A percentile compares a stretch with the other conserved stretches of the same genome.
Evolutionary conservation across 73 alveolate species (phyloP).

Genomic region (Breviolum minutum): DNA sequence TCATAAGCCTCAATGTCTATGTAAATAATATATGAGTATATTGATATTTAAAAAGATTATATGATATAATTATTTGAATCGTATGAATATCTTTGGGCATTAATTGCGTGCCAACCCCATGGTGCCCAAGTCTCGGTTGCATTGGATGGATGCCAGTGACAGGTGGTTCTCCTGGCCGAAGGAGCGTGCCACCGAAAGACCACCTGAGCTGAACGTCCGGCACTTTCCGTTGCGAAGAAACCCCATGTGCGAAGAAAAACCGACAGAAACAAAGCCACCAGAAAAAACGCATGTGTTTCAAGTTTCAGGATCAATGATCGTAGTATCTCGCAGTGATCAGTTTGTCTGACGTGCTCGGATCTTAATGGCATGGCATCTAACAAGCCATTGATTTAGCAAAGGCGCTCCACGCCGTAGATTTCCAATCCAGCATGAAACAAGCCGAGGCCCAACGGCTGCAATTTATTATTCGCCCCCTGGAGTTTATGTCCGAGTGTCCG

Average conservation of each 20-base stretch:
- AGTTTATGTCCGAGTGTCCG: not conserved
- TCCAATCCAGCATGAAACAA: slow-evolving; percentile 52
- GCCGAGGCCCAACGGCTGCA: slow-evolving; percentile 73
- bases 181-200: slow-evolving; percentile 12
- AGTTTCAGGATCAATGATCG: no score
- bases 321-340: not conserved
- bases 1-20: no score
- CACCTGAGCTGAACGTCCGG: not conserved
- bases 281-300: not conserved
- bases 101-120: no score
- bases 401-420: slow-evolving; percentile 62
- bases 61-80: no score
- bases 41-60: no score
- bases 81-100: no score
- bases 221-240: no score
- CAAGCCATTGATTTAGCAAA: not conserved
- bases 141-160: slow-evolving; percentile 38
- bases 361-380: not conserved
- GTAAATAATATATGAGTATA: no score
- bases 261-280: not conserved
- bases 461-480: slow-evolving; percentile 31
- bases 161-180: slow-evolving; percentile 15
- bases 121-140: slow-evolving; percentile 36
- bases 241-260: not conserved
- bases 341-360: not conserved